Base-by-base conservation (phyloP, 352 stramenopile genomes). In the Pythium utonaiense region DNA sequence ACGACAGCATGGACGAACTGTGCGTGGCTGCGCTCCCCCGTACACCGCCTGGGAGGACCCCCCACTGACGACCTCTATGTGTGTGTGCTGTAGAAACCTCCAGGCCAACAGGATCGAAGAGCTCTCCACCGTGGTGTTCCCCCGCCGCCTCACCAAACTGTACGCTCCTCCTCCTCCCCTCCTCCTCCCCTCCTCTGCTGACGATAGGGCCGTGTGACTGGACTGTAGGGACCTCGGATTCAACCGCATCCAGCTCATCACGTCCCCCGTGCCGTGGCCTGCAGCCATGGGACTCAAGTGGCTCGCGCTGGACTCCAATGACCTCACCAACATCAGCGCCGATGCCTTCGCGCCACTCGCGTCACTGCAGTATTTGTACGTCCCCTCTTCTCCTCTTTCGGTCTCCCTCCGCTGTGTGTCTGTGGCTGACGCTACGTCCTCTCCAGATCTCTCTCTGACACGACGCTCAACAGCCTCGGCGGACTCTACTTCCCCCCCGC, bases 1-100 rank as follows among this genome's bases (percentile, higher is more conserved):
- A 89, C 57, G 80, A 74, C 47, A 66, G 81, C 57, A 86, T 86
- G 74, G 65, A 83, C 36, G 55, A 74, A 25, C 65, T 89, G 72
- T 67, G 16, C 27, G 52, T 64, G 3, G 53, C 4, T 45, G 47
- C 16, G 22, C 47, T 31, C 9, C n/a, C n/a, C n/a, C n/a, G n/a
- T n/a, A n/a, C n/a, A n/a, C n/a, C n/a, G n/a, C n/a, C n/a, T n/a
- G n/a, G n/a, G n/a, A n/a, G n/a, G n/a, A n/a, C n/a, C n/a, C n/a
- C n/a, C n/a, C n/a, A n/a, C n/a, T n/a, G n/a, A n/a, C n/a, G n/a
- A n/a, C n/a, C n/a, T n/a, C n/a, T n/a, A n/a, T n/a, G n/a, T n/a
- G n/a, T n/a, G n/a, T n/a, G n/a, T n/a, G n/a, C 17, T 65, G 12
- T 51, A 84, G 75, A 30, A 66, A 83, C 33, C 63, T 85, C 21